Conservation (phyloP, 192 early-diverging fungal species). For the Rhizophlyctis rosea region DNA sequence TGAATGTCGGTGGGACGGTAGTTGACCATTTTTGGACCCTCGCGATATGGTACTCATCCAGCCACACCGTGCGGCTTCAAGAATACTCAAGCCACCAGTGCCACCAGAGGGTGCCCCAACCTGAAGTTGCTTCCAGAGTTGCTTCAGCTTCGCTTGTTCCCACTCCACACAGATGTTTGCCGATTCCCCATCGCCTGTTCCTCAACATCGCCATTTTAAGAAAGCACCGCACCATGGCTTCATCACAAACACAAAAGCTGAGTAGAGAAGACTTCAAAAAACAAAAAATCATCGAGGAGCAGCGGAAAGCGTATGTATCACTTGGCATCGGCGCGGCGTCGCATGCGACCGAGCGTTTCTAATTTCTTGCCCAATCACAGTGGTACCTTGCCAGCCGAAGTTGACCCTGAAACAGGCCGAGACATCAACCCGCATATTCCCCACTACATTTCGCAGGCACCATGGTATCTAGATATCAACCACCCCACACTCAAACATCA, state of each 20-base stretch:
- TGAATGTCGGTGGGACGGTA: no score
- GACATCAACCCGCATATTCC: constrained; percentile 99
- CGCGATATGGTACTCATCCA: no score
- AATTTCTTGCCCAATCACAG: constrained; percentile 12
- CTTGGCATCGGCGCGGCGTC: neutral
- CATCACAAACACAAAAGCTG: constrained; percentile 56
- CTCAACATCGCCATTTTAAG: neutral
- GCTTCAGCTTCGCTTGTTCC: no score
- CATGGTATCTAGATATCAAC: constrained; percentile 66
- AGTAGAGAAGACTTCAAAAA: constrained; percentile 92
- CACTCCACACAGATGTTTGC: no score
- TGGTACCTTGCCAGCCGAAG: constrained; percentile 48
- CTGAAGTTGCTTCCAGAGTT: no score
- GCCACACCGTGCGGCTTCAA: no score
- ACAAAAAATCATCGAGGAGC: constrained; percentile 93
- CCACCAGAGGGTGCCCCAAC: no score
- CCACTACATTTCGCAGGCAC: constrained; percentile 91
- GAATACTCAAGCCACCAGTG: no score
- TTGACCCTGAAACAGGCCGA: constrained; percentile 65
- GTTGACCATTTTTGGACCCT: no score
- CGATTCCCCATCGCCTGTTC: no score
- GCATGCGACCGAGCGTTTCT: constrained; percentile 1
- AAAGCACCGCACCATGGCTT: constrained; percentile 16
- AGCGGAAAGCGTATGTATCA: constrained; percentile 79
- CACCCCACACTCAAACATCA: constrained; percentile 87